Evolutionary conservation across 129 eudicot species (phyloP).

Genomic region (Heracleum sosnowskyi): DNA sequence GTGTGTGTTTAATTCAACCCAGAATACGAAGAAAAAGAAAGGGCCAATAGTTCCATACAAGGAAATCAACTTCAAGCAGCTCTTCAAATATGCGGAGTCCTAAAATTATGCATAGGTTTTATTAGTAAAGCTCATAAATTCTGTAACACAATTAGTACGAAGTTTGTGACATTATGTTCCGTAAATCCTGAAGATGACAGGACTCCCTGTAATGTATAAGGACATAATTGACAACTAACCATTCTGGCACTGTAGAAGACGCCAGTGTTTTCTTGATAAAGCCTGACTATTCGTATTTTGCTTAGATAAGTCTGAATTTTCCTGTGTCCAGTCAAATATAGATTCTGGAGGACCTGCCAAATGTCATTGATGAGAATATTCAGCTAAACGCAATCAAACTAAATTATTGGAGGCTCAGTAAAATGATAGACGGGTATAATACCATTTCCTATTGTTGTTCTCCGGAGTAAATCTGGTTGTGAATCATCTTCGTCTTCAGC

Average conservation of each 20-base stretch:
- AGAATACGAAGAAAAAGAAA: constrained; percentile 1
- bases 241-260: constrained; percentile 99
- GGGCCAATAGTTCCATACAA: constrained; percentile 44
- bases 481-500: constrained; percentile 93
- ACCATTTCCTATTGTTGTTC: constrained; percentile 98
- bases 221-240: constrained; percentile 33
- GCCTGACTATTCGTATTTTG: constrained; percentile 71
- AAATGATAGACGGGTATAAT: constrained; percentile 1
- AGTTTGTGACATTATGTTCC: not conserved
- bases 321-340: constrained; percentile 94
- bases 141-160: constrained; percentile 8
- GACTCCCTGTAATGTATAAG: not conserved
- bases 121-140: constrained; percentile 4
- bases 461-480: constrained; percentile 48
- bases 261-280: constrained; percentile 94
- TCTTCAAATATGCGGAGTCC: constrained; percentile 99
- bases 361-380: not conserved
- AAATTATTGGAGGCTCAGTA: not conserved
- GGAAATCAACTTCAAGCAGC: constrained; percentile 91
- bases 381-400: not conserved
- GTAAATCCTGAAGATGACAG: not conserved
- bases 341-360: constrained; percentile 91
- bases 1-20: constrained; percentile 4
- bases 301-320: constrained; percentile 66
- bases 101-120: constrained; percentile 26